phyloP scores from a whole-genome alignment of 2,329 filamentous ascomycete genomes.

The Pyrenochaeta sp. region DNA sequence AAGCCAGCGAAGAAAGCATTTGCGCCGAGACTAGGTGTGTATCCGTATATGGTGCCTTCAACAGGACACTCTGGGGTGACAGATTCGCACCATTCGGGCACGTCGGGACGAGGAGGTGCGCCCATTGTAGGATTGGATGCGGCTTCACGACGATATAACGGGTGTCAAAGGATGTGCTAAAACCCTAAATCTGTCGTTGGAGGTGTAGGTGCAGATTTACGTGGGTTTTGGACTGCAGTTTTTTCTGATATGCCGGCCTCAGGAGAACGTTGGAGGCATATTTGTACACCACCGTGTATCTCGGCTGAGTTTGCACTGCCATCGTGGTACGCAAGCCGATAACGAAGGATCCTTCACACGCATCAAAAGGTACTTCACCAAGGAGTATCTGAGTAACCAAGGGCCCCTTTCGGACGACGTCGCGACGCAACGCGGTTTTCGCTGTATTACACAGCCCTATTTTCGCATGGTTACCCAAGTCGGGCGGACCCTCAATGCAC shows the following conservation, averaged over 20 bases:
- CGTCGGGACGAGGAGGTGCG: slow-evolving; percentile 16
- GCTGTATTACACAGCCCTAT: background rate
- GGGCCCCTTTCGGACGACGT: background rate
- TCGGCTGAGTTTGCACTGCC: background rate
- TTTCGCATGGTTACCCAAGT: background rate
- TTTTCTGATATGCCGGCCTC: background rate
- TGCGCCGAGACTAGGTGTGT: slow-evolving; percentile 59
- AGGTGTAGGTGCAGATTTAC: background rate
- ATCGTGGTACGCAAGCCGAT: background rate
- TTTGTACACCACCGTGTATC: background rate
- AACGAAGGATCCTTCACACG: background rate
- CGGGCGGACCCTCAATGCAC: background rate
- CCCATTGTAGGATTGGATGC: slow-evolving; percentile 16
- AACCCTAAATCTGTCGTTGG: background rate
- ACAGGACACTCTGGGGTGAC: slow-evolving; percentile 52
- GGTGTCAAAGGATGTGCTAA: background rate
- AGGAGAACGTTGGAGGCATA: background rate
- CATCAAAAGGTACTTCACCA: background rate
- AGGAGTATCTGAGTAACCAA: background rate
- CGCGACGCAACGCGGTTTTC: background rate
- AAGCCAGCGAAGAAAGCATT: slow-evolving; percentile 61
- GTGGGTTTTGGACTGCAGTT: background rate
- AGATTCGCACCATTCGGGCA: slow-evolving; percentile 19
- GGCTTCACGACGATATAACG: background rate
- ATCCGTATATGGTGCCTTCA: slow-evolving; percentile 60